Conservation (phyloP, 306 rosid genomes). For the Rosa persica region DNA sequence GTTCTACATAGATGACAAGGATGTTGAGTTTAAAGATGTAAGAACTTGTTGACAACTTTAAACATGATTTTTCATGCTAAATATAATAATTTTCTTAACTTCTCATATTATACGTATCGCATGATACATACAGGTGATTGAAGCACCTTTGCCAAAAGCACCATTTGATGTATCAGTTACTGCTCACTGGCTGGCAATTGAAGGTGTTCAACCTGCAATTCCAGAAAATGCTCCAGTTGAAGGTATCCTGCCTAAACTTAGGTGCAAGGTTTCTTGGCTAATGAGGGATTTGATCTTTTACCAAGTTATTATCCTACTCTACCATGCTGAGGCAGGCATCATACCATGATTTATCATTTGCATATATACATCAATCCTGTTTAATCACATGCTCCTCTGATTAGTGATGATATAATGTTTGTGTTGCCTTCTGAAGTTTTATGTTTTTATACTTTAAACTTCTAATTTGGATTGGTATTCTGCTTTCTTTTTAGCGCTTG, state of each 20-base stretch:
- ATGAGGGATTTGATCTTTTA: constrained; percentile 5
- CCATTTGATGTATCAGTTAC: constrained; percentile 72
- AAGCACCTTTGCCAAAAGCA: constrained; percentile 69
- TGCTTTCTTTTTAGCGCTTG: constrained; percentile 34
- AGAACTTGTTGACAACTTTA: constrained; percentile 36
- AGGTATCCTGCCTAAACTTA: constrained; percentile 47
- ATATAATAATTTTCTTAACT: constrained; percentile 22
- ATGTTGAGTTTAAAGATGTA: constrained; percentile 88
- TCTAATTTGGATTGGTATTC: constrained; percentile 22
- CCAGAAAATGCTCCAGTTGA: constrained; percentile 70
- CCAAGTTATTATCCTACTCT: constrained; percentile 7
- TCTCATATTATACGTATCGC: constrained; percentile 18
- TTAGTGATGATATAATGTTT: background rate
- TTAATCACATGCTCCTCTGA: background rate
- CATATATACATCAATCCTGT: background rate
- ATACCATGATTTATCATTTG: background rate
- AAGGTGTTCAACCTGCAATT: constrained; percentile 91
- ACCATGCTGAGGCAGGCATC: constrained; percentile 8
- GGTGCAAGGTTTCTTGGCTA: constrained; percentile 14
- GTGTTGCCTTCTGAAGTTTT: background rate
- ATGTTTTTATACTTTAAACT: constrained; percentile 8
- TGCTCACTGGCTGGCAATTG: constrained; percentile 89
- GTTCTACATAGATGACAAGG: constrained; percentile 89
- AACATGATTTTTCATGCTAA: constrained; percentile 16
- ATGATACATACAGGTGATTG: constrained; percentile 53